Evolutionary conservation across 768 basidiomycete genomes (phyloP).

Genomic region (Leccinum uliginosum): DNA sequence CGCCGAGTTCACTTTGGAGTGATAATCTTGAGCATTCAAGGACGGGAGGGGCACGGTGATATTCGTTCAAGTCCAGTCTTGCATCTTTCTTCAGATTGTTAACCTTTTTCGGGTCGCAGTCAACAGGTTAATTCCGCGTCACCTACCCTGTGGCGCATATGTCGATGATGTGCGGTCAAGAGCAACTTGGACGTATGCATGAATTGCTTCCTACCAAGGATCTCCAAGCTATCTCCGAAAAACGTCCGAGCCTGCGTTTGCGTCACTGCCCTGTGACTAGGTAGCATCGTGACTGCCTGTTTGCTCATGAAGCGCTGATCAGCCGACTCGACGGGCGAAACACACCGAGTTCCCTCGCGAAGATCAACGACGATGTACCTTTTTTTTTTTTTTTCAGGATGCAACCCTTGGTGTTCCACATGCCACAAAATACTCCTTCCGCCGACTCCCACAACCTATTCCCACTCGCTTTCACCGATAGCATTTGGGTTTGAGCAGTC

Average conservation of each 20-base stretch:
- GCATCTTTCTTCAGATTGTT: not conserved
- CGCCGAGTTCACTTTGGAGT: not conserved
- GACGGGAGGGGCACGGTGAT: not conserved
- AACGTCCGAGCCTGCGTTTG: not conserved
- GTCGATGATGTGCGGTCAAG: not conserved
- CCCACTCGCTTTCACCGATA: too few species aligned
- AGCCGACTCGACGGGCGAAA: too few species aligned
- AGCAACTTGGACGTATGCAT: not conserved
- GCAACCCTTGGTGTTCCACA: too few species aligned
- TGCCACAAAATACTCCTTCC: too few species aligned
- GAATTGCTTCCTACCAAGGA: not conserved
- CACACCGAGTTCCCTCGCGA: too few species aligned
- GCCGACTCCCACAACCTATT: too few species aligned
- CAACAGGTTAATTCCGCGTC: not conserved
- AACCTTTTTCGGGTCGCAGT: not conserved
- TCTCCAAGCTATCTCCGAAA: not conserved
- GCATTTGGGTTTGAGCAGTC: too few species aligned
- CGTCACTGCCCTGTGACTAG: not conserved
- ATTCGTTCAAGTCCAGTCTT: not conserved
- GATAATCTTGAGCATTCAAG: not conserved
- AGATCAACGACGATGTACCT: too few species aligned
- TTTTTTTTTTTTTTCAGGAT: too few species aligned
- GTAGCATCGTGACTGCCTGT: not conserved
- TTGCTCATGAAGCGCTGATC: too few species aligned
- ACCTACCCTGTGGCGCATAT: not conserved